Evolutionary conservation across 129 eudicot genomes (phyloP).

Genomic region (carrot (Daucus carota)): DNA sequence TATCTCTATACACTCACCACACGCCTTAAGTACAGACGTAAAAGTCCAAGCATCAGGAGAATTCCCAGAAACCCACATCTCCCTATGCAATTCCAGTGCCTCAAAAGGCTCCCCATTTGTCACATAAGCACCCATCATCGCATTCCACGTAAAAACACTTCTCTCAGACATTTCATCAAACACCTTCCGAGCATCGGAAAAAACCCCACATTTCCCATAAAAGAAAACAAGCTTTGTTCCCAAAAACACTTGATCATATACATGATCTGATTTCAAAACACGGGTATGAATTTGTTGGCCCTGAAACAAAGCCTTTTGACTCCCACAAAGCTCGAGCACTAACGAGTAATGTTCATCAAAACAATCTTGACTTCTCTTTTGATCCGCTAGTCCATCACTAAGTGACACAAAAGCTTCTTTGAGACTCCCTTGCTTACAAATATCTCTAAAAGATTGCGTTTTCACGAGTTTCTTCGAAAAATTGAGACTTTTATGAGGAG

Average conservation of each 20-base stretch:
- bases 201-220: constrained; percentile 64
- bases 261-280: constrained; percentile 30
- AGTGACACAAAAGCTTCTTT: constrained; percentile 43
- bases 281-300: constrained; percentile 68
- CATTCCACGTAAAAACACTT: constrained; percentile 78
- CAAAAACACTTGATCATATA: constrained; percentile 35
- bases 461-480: constrained; percentile 19
- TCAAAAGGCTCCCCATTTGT: constrained; percentile 34
- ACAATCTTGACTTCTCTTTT: constrained; percentile 15
- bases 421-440: constrained; percentile 21
- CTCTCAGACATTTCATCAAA: constrained; percentile 66
- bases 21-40: constrained; percentile 48
- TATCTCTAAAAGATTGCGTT: constrained; percentile 11
- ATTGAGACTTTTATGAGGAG: constrained; percentile 17
- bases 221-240: constrained; percentile 59
- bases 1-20: constrained; percentile 35
- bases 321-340: constrained; percentile 57
- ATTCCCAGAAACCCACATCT: constrained; percentile 45
- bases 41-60: constrained; percentile 53
- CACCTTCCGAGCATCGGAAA: constrained; percentile 51
- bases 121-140: constrained; percentile 67
- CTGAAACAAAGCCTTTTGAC: constrained; percentile 29
- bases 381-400: constrained; percentile 14
- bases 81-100: constrained; percentile 40
- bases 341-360: constrained; percentile 46